phyloP scores from a whole-genome alignment of 352 stramenopile species.

The Globisporangium heterothallicum region DNA sequence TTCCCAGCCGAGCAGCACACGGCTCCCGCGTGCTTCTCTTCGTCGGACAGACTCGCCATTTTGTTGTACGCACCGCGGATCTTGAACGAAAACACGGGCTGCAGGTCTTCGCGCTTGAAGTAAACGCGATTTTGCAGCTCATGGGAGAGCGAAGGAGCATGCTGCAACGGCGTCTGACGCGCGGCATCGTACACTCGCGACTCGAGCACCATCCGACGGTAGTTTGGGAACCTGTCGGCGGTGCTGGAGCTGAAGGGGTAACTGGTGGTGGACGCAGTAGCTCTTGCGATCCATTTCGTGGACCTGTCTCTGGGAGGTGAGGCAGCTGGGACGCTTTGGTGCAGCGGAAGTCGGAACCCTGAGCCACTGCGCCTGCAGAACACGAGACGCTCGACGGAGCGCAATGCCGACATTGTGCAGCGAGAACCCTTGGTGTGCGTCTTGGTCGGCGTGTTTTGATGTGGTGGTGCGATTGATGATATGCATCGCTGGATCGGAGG shows the following conservation, averaged over 20 bases:
- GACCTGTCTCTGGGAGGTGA: too few relatives aligned
- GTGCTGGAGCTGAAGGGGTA: conserved; percentile 16
- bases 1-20: conserved; percentile 91
- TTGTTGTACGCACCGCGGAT: conserved; percentile 99
- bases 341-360: too few relatives aligned
- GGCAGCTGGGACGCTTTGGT: too few relatives aligned
- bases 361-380: too few relatives aligned
- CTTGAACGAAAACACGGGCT: conserved; percentile 99
- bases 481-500: too few relatives aligned
- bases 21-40: conserved; percentile 72
- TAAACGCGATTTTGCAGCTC: conserved; percentile 74
- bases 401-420: too few relatives aligned
- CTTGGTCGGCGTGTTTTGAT: too few relatives aligned
- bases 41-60: conserved; percentile 88
- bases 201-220: conserved; percentile 84
- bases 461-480: too few relatives aligned
- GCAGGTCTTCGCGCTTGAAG: conserved; percentile 96
- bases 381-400: too few relatives aligned
- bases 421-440: too few relatives aligned
- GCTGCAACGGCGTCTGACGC: conserved; percentile 78
- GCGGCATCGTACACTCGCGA: conserved; percentile 83
- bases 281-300: too few relatives aligned
- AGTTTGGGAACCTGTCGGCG: conserved; percentile 32
- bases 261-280: too few relatives aligned
- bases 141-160: conserved; percentile 59